Evolutionary conservation across 176 grass and related monocot genomes (phyloP).

Genomic region (Ampelocalamus luodianensis): DNA sequence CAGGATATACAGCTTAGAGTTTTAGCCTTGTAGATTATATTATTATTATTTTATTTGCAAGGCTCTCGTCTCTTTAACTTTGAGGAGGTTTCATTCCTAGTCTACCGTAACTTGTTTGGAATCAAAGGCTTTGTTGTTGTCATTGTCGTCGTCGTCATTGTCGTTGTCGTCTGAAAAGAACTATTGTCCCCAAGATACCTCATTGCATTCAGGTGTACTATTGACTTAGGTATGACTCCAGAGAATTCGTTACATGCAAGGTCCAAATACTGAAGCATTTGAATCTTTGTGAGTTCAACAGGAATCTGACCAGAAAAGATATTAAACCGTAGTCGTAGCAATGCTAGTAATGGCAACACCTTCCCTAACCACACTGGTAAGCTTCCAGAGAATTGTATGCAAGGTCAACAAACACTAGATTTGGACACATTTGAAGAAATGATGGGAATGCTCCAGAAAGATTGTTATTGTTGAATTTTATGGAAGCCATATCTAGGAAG

Average conservation of each 20-base stretch:
- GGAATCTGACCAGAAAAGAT: constrained; percentile 51
- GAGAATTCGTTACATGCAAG: constrained; percentile 48
- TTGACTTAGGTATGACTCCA: background rate
- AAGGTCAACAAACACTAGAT: constrained; percentile 47
- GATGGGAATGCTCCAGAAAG: constrained; percentile 40
- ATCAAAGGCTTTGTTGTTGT: no score
- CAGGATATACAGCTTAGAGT: no score
- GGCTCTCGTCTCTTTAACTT: no score
- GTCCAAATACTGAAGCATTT: constrained; percentile 48
- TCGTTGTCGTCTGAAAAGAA: no score
- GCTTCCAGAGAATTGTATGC: constrained; percentile 46
- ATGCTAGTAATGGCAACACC: constrained; percentile 18
- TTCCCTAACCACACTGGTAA: constrained; percentile 43
- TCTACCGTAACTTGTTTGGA: no score
- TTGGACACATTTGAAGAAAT: constrained; percentile 32
- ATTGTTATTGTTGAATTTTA: constrained; percentile 45
- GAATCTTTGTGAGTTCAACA: constrained; percentile 9
- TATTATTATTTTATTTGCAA: no score
- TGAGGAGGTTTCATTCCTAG: no score
- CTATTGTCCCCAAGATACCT: no score
- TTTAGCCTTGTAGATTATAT: no score
- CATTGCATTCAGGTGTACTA: no score
- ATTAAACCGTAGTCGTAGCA: constrained; percentile 39
- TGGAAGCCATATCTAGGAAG: background rate
- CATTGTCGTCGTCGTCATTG: no score